Base-by-base conservation (phyloP, 176 grass and related monocot genomes). In the Oryza meridionalis region DNA sequence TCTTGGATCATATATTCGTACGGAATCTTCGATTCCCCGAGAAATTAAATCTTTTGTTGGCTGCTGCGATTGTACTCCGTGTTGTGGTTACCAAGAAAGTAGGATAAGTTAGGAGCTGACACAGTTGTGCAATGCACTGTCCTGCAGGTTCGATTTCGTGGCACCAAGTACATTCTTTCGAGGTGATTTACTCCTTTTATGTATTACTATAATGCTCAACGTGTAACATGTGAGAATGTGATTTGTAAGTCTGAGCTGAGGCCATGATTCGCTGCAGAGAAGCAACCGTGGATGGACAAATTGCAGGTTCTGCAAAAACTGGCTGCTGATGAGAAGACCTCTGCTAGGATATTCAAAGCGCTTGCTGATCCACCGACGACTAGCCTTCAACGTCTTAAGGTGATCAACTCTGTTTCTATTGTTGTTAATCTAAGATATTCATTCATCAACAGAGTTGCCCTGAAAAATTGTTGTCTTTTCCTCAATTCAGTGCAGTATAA, bases 291-390 rank as follows among this genome's bases (percentile, higher is more conserved):
- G 96, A 98, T 98, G 96, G 96, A 98, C 82, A 93, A 88, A 82
- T 26, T 98, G 55, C 87, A 82, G 75, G 86, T 95, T 32, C 77
- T 98, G 37, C 93, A 98, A 45, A 88, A 92, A 77, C 74, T 98
- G 29, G 85, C 96, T 55, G 85, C 91, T 12, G 59, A 86, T 0
- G 88, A 95, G 43, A 88, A 88, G 33, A 82, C 65, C 3, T 98
- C 96, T 53, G 82, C 93, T 65, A 91, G 93, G 79, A 98, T 98
- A 19, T 95, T 98, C 85, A 98, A 98, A 82, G 96, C 93, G 21
- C 88, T 98, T 10, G 96, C 96, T 46, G 96, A 98, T 73, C 96
- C 96, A 70, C 96, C 96, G 12, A 98, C 96, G 26, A 98, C 96
- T 67, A 98, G 96, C 75, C 88, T 98, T 73, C 96, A 98, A 53